These are phyloP conservation scores for Chamaecyparis obtusa DNA, from an alignment of 75 land plant species.

Conservation along the genomic window DNA sequence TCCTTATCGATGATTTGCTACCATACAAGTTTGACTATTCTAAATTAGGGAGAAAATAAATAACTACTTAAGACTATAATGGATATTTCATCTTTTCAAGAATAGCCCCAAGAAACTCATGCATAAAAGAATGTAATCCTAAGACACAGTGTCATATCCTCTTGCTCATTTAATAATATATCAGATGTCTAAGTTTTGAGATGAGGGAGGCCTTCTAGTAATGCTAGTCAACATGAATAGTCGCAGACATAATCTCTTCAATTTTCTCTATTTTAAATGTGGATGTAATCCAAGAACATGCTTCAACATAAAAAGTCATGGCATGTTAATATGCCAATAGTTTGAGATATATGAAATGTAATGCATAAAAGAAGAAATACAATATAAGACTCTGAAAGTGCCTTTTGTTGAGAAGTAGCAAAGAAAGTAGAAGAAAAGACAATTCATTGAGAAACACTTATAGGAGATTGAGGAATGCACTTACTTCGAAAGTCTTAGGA, in stretches of 20 bases:
- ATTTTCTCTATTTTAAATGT: constrained; percentile 34
- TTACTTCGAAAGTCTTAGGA: constrained; percentile 74
- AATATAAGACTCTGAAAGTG: not conserved
- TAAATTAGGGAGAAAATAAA: too few species aligned
- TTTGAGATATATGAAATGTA: constrained; percentile 67
- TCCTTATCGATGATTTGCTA: too few species aligned
- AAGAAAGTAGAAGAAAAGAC: not conserved
- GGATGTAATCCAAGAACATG: constrained; percentile 60
- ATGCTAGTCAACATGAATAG: not conserved
- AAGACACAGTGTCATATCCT: not conserved
- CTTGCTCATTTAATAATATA: not conserved
- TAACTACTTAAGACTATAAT: too few species aligned
- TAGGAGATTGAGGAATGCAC: not conserved
- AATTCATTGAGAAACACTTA: not conserved
- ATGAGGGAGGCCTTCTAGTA: not conserved
- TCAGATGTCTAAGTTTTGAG: not conserved
- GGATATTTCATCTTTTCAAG: too few species aligned
- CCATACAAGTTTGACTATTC: too few species aligned
- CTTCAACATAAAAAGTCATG: constrained; percentile 84
- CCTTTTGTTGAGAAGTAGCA: not conserved
- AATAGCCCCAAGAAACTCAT: too few species aligned
- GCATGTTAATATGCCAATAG: constrained; percentile 70
- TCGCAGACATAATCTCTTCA: constrained; percentile 52
- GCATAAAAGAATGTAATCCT: too few species aligned
- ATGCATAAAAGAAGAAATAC: not conserved